These are phyloP conservation scores for Colletotrichum noveboracense DNA, from an alignment of 2,329 filamentous ascomycete species.

Conservation along the genomic window DNA sequence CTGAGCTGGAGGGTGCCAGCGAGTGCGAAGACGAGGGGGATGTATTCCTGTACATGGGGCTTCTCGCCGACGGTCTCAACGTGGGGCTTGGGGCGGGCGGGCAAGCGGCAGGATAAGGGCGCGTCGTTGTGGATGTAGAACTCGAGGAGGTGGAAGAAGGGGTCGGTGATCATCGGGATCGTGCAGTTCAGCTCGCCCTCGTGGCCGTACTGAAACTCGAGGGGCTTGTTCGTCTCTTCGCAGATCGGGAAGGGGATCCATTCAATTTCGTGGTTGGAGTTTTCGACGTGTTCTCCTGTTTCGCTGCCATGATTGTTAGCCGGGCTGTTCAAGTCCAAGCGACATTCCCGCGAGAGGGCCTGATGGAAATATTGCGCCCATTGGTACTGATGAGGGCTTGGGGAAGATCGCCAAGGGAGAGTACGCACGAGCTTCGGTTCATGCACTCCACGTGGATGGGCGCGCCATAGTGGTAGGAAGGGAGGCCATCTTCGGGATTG, in stretches of 20 bases:
- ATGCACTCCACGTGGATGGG: slow-evolving; percentile 74
- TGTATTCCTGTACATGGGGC: slow-evolving; percentile 64
- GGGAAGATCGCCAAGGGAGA: neutral
- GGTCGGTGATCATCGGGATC: slow-evolving; percentile 75
- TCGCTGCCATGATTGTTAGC: slow-evolving; percentile 57
- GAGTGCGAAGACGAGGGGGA: slow-evolving; percentile 86
- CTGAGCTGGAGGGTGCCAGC: slow-evolving; percentile 87
- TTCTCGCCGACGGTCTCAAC: slow-evolving; percentile 60
- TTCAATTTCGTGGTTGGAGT: slow-evolving; percentile 80
- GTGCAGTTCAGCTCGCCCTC: slow-evolving; percentile 86
- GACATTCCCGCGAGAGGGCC: neutral
- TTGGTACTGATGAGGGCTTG: neutral
- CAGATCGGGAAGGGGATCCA: slow-evolving; percentile 92
- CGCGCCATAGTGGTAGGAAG: slow-evolving; percentile 71
- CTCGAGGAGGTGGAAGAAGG: slow-evolving; percentile 88
- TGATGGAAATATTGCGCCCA: neutral
- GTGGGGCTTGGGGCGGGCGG: slow-evolving; percentile 71
- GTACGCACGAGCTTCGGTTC: slow-evolving; percentile 73
- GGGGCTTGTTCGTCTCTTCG: slow-evolving; percentile 82
- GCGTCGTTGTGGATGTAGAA: slow-evolving; percentile 99
- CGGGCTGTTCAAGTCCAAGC: neutral
- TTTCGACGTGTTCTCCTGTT: slow-evolving; percentile 87
- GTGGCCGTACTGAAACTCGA: slow-evolving; percentile 86
- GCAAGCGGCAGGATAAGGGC: slow-evolving; percentile 88
- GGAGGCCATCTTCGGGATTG: slow-evolving; percentile 48